Conservation (phyloP, 495 filamentous ascomycete genomes). For the Daldinia loculata region DNA sequence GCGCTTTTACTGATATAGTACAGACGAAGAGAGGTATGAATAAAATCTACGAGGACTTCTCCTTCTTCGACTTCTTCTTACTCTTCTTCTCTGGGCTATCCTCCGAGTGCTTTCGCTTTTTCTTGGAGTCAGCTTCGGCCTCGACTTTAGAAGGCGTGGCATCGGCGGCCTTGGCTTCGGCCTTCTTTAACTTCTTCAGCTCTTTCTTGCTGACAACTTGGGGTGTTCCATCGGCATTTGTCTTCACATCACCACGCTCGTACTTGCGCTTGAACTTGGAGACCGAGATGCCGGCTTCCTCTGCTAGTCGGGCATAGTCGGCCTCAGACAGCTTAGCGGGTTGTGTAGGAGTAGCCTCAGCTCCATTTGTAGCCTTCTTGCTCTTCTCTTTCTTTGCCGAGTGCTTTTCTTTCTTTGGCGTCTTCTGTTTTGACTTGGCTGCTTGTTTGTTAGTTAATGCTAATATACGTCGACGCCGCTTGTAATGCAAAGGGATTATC, state of each 20-base stretch:
- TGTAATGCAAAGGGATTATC: not conserved
- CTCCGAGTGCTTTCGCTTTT: conserved; percentile 48
- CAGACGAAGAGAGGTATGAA: conserved; percentile 40
- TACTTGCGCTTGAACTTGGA: conserved; percentile 76
- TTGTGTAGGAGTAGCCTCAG: conserved; percentile 41
- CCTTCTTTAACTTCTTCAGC: conserved; percentile 77
- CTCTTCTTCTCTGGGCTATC: conserved; percentile 56
- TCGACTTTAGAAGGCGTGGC: conserved; percentile 8
- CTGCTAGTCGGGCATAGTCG: conserved; percentile 65
- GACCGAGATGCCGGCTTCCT: conserved; percentile 70
- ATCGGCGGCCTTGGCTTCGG: conserved; percentile 59
- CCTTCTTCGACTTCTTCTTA: conserved; percentile 57
- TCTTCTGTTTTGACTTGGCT: conserved; percentile 58
- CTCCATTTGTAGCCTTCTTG: conserved; percentile 42
- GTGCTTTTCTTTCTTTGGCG: conserved; percentile 53
- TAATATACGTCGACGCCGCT: conserved; percentile 19
- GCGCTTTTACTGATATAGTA: conserved; percentile 44
- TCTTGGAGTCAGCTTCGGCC: conserved; percentile 37
- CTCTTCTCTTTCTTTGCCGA: conserved; percentile 57
- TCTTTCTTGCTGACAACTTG: conserved; percentile 76
- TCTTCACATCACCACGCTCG: conserved; percentile 71
- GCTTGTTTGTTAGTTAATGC: conserved; percentile 52
- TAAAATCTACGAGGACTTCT: conserved; percentile 43
- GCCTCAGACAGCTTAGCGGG: conserved; percentile 48
- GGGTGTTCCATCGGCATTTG: conserved; percentile 66